Percentiles rank a stretch among this genome's conserved stretches.
phyloP scores from a whole-genome alignment of 2,329 filamentous ascomycete species.

The Trichoderma sp. region DNA sequence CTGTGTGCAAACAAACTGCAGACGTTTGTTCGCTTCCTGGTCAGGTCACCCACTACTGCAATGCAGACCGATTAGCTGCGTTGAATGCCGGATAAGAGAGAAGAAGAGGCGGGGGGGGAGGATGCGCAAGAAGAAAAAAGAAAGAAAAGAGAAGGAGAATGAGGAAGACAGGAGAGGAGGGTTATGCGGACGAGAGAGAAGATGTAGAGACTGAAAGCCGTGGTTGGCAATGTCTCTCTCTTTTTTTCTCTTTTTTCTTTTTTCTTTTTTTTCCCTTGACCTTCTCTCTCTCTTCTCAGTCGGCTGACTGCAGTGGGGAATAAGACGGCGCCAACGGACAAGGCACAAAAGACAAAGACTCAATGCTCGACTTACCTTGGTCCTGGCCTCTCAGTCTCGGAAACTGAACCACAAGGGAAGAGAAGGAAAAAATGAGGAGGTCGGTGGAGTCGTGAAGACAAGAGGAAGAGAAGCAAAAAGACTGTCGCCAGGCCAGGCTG shows the following conservation, averaged over 20 bases:
- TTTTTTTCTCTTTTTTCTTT: constrained; percentile 3
- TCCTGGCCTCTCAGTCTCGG: constrained; percentile 20
- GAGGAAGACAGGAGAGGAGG: constrained; percentile 3
- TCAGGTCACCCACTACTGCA: constrained; percentile 30
- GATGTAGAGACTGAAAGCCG: constrained; percentile 4
- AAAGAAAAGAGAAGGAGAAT: neutral
- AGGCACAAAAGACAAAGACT: constrained; percentile 1
- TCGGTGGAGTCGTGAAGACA: constrained; percentile 37
- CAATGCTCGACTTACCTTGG: constrained; percentile 13
- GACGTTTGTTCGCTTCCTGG: constrained; percentile 24
- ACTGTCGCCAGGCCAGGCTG: constrained; percentile 23
- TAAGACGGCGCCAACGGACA: constrained; percentile 30
- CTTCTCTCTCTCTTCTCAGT: constrained; percentile 4
- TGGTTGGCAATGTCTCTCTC: constrained; percentile 7
- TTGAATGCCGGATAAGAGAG: constrained; percentile 27
- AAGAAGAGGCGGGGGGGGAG: neutral
- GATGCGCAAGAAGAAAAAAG: neutral
- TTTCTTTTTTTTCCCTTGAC: neutral
- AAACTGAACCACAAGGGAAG: constrained; percentile 22
- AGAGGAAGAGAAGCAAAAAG: constrained; percentile 28
- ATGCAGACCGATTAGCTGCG: constrained; percentile 34
- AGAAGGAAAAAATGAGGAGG: constrained; percentile 30
- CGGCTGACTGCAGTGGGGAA: constrained; percentile 24
- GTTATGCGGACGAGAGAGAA: neutral
- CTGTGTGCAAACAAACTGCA: constrained; percentile 25